Conservation (phyloP, 106 monocot species). For the Allium sativum region DNA sequence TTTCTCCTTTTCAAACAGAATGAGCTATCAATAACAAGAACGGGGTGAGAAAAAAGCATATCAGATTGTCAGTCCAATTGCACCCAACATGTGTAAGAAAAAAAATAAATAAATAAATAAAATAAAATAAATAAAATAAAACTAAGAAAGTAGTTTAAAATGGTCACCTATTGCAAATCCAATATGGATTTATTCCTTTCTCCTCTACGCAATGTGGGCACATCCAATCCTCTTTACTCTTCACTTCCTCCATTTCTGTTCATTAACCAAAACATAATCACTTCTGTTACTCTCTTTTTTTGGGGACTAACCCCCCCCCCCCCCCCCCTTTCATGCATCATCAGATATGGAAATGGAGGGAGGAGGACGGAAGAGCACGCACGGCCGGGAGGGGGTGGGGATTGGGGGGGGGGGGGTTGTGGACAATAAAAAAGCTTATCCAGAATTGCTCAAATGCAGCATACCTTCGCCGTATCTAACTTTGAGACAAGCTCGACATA, state of each 20-base stretch:
- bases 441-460: background rate
- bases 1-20: constrained; percentile 55
- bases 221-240: constrained; percentile 54
- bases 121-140: constrained; percentile 7
- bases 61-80: background rate
- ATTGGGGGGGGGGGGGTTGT: too few relatives aligned
- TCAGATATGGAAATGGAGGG: too few relatives aligned
- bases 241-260: constrained; percentile 49
- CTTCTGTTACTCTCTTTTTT: too few relatives aligned
- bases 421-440: too few relatives aligned
- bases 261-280: background rate
- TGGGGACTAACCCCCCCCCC: too few relatives aligned
- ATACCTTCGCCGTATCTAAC: constrained; percentile 70
- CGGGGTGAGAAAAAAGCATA: too few relatives aligned
- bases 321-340: too few relatives aligned
- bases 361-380: too few relatives aligned
- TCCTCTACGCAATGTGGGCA: constrained; percentile 68
- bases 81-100: background rate
- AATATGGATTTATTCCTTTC: constrained; percentile 46
- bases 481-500: constrained; percentile 70
- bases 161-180: constrained; percentile 61
- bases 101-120: background rate
- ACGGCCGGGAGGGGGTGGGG: too few relatives aligned
- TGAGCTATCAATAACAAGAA: constrained; percentile 23
- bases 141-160: background rate